Base-by-base conservation (phyloP, 31 red algal species). In the Bonnemaisonia californica region DNA sequence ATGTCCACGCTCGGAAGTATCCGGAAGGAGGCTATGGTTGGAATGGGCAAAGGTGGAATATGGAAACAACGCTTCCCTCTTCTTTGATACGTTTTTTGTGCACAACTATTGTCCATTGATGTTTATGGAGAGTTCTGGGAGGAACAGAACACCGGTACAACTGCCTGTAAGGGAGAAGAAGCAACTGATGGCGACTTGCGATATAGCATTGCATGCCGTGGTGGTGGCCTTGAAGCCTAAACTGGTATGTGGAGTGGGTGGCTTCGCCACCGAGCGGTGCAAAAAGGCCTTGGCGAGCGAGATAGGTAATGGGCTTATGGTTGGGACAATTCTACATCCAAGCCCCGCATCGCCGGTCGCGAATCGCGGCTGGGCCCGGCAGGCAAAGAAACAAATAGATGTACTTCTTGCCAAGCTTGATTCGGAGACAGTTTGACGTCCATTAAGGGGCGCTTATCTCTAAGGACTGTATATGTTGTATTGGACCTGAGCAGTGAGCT, bases 61-160 rank as follows among this genome's bases (percentile, higher is more conserved):
- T 61, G 79, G 73, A 29, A 76, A 85, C n/a, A 28, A 54, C 29
- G 41, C 77, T 0, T 21, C 21, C 2, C 61, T 56, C 4, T 95
- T 95, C 54, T 88, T 95, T 74, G 31, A 63, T 12, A 72, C 62
- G 26, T 83, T 79, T 30, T 95, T 83, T 63, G 92, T 95, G 34
- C 70, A 89, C 60, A 95, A 89, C 36, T 95, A 89, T 42, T 95
- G 92, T 60, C 92, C 92, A 26, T 65, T 95, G 41, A 79, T 89
- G 82, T 95, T 89, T 65, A 62, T 95, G 78, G 81, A 81, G 73
- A 41, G 55, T 24, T 54, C 65, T 29, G 92, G 92, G 3, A 71
- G 75, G 66, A 89, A 90, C 80, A 61, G 74, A 34, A 85, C 92
- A 56, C 92, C 85, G n/a, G 80, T 81, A 5, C 51, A 86, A 59